Evolutionary conservation across 352 stramenopile genomes (phyloP).

Genomic region (Thalassiosira mediterranea): DNA sequence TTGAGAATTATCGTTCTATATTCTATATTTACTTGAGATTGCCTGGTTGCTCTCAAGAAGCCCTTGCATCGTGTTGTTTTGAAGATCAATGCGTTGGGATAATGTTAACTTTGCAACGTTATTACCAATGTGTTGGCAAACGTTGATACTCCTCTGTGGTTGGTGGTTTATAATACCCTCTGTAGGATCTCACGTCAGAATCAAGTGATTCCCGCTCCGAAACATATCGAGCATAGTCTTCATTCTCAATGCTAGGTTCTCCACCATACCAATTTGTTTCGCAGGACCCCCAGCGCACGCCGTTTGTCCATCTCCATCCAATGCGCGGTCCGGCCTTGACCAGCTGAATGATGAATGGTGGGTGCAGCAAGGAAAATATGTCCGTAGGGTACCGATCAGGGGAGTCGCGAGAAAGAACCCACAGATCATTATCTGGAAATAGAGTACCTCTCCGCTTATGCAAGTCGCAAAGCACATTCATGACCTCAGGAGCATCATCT

Average conservation of each 20-base stretch:
- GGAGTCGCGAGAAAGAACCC: background rate
- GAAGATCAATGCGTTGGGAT: no score
- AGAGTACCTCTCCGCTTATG: background rate
- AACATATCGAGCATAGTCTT: slow-evolving; percentile 2
- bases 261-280: slow-evolving; percentile 13
- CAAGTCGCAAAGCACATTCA: slow-evolving; percentile 1
- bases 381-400: background rate
- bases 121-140: background rate
- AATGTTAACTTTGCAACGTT: no score
- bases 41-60: no score
- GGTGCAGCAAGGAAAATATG: background rate
- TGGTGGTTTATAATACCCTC: slow-evolving; percentile 10
- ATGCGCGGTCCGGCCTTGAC: slow-evolving; percentile 2
- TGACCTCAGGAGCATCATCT: slow-evolving; percentile 1
- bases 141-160: slow-evolving; percentile 13
- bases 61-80: no score
- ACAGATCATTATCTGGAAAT: background rate
- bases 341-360: background rate
- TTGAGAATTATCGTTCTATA: no score
- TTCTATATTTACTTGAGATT: no score
- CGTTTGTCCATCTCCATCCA: slow-evolving; percentile 16
- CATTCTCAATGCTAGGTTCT: slow-evolving; percentile 1
- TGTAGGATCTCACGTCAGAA: background rate
- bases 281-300: background rate
- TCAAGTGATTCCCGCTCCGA: background rate